Evolutionary conservation across 2,329 filamentous ascomycete genomes (phyloP).

Genomic region (Fusarium sarcochroum): DNA sequence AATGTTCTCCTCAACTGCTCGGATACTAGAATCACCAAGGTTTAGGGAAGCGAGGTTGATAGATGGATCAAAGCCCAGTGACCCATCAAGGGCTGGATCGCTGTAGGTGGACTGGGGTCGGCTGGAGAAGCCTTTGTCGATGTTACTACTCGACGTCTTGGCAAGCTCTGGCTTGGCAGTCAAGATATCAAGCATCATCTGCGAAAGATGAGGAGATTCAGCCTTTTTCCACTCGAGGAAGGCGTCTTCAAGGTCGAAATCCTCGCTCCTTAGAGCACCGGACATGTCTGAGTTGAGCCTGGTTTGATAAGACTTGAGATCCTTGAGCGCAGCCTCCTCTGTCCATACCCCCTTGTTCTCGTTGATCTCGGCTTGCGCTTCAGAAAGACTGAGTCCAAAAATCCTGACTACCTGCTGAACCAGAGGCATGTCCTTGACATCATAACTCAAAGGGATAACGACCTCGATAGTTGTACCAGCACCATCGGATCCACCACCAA

Average conservation of each 20-base stretch:
- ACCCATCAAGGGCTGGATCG: slow-evolving; percentile 64
- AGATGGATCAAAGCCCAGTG: slow-evolving; percentile 72
- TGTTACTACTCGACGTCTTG: slow-evolving; percentile 75
- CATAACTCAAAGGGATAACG: slow-evolving; percentile 85
- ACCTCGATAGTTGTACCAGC: slow-evolving; percentile 77
- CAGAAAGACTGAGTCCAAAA: slow-evolving; percentile 83
- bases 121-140: slow-evolving; percentile 70
- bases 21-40: slow-evolving; percentile 67
- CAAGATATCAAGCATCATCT: slow-evolving; percentile 93
- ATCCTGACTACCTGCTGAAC: slow-evolving; percentile 89
- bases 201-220: slow-evolving; percentile 88
- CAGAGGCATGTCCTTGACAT: slow-evolving; percentile 97
- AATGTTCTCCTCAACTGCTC: slow-evolving; percentile 72
- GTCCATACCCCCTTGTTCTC: slow-evolving; percentile 87
- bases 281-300: slow-evolving; percentile 85
- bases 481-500: slow-evolving; percentile 52
- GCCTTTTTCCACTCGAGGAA: slow-evolving; percentile 92
- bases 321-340: slow-evolving; percentile 88
- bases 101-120: slow-evolving; percentile 62
- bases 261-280: slow-evolving; percentile 82
- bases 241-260: slow-evolving; percentile 91
- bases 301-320: slow-evolving; percentile 94
- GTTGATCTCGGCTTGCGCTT: slow-evolving; percentile 91
- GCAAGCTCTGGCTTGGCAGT: slow-evolving; percentile 88
- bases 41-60: slow-evolving; percentile 77